These are phyloP conservation scores for Colletotrichum liaoningense DNA, from an alignment of 2,329 filamentous ascomycete species.

Conservation along the genomic window DNA sequence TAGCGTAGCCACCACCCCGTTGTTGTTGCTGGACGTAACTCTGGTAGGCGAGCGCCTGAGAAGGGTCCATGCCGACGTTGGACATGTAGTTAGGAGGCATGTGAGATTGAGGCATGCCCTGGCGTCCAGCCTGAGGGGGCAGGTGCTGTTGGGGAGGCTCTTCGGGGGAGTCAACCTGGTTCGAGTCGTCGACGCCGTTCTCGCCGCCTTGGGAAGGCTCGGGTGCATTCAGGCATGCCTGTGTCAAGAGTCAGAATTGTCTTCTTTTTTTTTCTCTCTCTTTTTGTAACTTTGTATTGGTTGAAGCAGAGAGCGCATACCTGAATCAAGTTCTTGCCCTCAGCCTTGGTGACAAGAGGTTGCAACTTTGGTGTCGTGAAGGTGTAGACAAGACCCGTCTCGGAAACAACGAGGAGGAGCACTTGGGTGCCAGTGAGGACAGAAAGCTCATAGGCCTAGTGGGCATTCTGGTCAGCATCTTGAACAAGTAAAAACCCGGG, in stretches of 20 bases:
- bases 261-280: no score
- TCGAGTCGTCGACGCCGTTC: slow-evolving; percentile 81
- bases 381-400: slow-evolving; percentile 97
- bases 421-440: slow-evolving; percentile 99
- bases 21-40: slow-evolving; percentile 81
- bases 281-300: no score
- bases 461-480: slow-evolving; percentile 31
- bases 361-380: slow-evolving; percentile 99
- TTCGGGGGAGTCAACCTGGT: slow-evolving; percentile 90
- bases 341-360: slow-evolving; percentile 96
- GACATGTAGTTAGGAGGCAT: slow-evolving; percentile 74
- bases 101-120: slow-evolving; percentile 74
- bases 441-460: slow-evolving; percentile 93
- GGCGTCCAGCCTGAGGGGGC: slow-evolving; percentile 69
- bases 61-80: slow-evolving; percentile 77
- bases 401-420: slow-evolving; percentile 93
- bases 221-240: slow-evolving; percentile 97
- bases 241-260: slow-evolving; percentile 12
- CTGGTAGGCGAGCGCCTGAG: slow-evolving; percentile 85
- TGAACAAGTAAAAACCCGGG: background rate
- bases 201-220: slow-evolving; percentile 86
- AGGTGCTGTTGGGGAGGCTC: slow-evolving; percentile 84
- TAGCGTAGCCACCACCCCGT: slow-evolving; percentile 78
- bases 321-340: slow-evolving; percentile 99
- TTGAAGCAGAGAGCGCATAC: slow-evolving; percentile 63